Base-by-base conservation (phyloP, 179 eudicot species). In the Silene coronaria region DNA sequence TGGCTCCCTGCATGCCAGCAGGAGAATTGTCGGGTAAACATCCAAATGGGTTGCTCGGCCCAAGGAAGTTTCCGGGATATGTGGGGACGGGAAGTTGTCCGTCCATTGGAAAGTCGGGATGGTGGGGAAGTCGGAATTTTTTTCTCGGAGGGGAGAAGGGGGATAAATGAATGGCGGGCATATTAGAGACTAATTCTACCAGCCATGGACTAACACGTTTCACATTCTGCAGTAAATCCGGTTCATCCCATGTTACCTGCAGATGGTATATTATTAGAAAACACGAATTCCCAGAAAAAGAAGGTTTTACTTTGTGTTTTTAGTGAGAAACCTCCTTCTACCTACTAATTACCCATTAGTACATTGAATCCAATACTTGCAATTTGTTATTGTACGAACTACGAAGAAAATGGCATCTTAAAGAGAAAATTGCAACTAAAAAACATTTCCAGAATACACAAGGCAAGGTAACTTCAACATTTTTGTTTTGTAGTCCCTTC, bases 1-100 rank as follows among this genome's bases (percentile, higher is more conserved):
- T 92, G 97, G 96, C 91, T 92, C 97, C 97, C 97, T 92, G 97
- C 88, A 92, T 85, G 91, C 97, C 90, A 84, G 95, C 92, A 83
- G 93, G 86, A 80, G 82, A 80, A 81, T 83, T 86, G 88, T 91
- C 88, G 21, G 86, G 76, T 77, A 77, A 78, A 83, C 85, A 81
- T 85, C 93, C 78, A 51, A 81, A 80, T 22, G 86, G 84, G 82
- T 83, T 88, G 78, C 79, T 86, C 76, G 89, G 83, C 82, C 86
- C 84, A 57, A 89, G 88, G 82, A 87, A 79, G 82, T 85, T 83
- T 83, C 86, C 79, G 72, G 84, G 76, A 67, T 83, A 82, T 62
- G 90, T 27, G 26, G 90, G 83, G 79, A 84, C 79, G 7, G 86
- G 80, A 76, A 87, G 78, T 78, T 89, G 91, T 24, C 89, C 88